These are phyloP conservation scores for Boletus barrowsii DNA, from an alignment of 768 basidiomycete genomes.

Conservation along the genomic window DNA sequence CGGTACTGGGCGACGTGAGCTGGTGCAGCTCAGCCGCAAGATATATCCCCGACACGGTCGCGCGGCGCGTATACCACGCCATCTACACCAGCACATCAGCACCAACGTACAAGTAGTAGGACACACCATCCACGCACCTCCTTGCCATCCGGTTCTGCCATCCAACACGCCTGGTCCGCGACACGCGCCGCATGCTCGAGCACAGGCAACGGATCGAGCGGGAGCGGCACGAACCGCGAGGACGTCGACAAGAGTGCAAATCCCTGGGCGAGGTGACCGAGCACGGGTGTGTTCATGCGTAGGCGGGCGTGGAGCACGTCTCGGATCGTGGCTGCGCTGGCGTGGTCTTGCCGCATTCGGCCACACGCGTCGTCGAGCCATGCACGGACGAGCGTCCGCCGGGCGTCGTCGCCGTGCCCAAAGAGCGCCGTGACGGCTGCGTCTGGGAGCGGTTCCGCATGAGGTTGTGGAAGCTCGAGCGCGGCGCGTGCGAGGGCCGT, in stretches of 20 bases:
- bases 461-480: slow-evolving; percentile 47
- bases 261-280: slow-evolving; percentile 44
- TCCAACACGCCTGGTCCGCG: slow-evolving; percentile 69
- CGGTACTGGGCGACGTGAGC: slow-evolving; percentile 69
- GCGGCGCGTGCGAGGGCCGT: slow-evolving; percentile 64
- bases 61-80: slow-evolving; percentile 70
- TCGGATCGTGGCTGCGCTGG: slow-evolving; percentile 32
- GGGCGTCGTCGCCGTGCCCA: slow-evolving; percentile 64
- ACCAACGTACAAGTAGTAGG: background rate
- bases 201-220: slow-evolving; percentile 56
- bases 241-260: slow-evolving; percentile 60
- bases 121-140: slow-evolving; percentile 46
- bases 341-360: slow-evolving; percentile 41
- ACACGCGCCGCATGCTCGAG: slow-evolving; percentile 58
- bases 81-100: slow-evolving; percentile 40
- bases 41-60: slow-evolving; percentile 65
- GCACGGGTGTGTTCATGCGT: slow-evolving; percentile 63
- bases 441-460: slow-evolving; percentile 63
- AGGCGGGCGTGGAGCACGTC: slow-evolving; percentile 57
- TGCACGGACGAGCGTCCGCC: slow-evolving; percentile 60
- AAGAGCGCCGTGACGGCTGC: slow-evolving; percentile 70
- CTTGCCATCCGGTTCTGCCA: slow-evolving; percentile 49
- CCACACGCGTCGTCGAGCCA: slow-evolving; percentile 69
- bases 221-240: slow-evolving; percentile 37
- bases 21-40: slow-evolving; percentile 82